A percentile compares a stretch with the other conserved stretches of the same genome.
Evolutionary conservation across 768 basidiomycete species (phyloP).

Genomic region (Collybia nuda): DNA sequence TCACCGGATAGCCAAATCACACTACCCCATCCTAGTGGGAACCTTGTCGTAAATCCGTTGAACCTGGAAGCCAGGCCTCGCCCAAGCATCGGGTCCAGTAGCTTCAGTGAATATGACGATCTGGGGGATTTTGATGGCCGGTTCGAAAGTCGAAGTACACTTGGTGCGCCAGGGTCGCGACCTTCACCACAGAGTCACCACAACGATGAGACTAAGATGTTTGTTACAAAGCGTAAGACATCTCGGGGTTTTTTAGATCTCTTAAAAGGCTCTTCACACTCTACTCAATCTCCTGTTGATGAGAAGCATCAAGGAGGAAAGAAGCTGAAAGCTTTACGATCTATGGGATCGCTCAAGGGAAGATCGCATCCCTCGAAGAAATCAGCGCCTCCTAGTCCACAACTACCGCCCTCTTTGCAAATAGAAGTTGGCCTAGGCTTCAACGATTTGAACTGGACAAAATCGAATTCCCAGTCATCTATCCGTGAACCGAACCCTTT

Average conservation of each 20-base stretch:
- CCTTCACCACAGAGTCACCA: conserved; percentile 17
- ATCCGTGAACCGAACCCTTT: conserved; percentile 18
- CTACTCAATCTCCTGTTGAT: conserved; percentile 42
- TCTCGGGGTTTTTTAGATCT: conserved; percentile 70
- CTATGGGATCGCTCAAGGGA: conserved; percentile 78
- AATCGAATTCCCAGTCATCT: conserved; percentile 23
- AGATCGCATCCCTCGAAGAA: conserved; percentile 37
- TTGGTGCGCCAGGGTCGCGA: conserved; percentile 43
- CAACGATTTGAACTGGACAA: conserved; percentile 54
- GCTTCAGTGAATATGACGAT: conserved; percentile 88
- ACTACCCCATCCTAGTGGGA: conserved; percentile 27
- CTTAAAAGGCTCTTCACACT: conserved; percentile 48
- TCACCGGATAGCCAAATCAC: conserved; percentile 16
- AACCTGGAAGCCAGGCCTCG: conserved; percentile 46
- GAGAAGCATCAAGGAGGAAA: conserved; percentile 41
- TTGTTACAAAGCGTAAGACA: conserved; percentile 49
- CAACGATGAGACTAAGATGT: conserved; percentile 33
- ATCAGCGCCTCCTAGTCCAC: conserved; percentile 46
- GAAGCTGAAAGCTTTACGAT: conserved; percentile 71
- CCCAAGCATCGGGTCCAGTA: conserved; percentile 70
- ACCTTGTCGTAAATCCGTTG: conserved; percentile 29
- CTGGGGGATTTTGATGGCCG: conserved; percentile 83
- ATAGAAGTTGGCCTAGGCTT: conserved; percentile 60
- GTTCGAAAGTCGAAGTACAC: conserved; percentile 78
- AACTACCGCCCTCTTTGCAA: conserved; percentile 50